Evolutionary conservation across 1,139 yeast species (phyloP).

Genomic region (Magnusiomyces sp.): DNA sequence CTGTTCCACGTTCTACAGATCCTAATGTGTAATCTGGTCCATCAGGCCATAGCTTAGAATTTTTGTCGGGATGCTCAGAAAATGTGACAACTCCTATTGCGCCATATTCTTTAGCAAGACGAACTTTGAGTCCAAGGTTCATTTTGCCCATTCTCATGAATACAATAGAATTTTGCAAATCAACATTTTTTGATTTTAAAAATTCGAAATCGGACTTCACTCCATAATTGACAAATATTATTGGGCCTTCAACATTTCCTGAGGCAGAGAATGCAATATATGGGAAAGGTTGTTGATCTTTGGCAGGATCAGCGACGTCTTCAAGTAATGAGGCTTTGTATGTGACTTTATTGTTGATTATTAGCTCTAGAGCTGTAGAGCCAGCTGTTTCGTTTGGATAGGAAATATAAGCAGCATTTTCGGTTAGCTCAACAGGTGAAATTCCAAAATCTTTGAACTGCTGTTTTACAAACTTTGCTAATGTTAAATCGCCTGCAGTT

Average conservation of each 20-base stretch:
- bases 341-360: conserved; percentile 21
- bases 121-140: conserved; percentile 44
- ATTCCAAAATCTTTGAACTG: conserved; percentile 53
- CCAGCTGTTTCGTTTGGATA: conserved; percentile 38
- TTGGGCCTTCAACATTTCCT: conserved; percentile 47
- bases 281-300: conserved; percentile 30
- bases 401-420: conserved; percentile 49
- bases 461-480: conserved; percentile 56
- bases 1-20: conserved; percentile 51
- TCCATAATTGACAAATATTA: conserved; percentile 62
- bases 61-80: conserved; percentile 31
- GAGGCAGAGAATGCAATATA: conserved; percentile 63
- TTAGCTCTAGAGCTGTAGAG: conserved; percentile 21
- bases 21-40: conserved; percentile 11
- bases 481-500: conserved; percentile 69
- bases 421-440: conserved; percentile 40
- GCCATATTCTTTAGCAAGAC: conserved; percentile 43
- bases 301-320: conserved; percentile 20
- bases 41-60: conserved; percentile 27
- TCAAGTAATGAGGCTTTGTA: conserved; percentile 24
- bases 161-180: conserved; percentile 40
- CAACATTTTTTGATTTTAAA: conserved; percentile 35
- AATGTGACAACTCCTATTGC: conserved; percentile 52
- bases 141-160: conserved; percentile 54
- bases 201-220: conserved; percentile 45